Conservation (phyloP, 2,329 filamentous ascomycete genomes). For the Akanthomyces muscarius region DNA sequence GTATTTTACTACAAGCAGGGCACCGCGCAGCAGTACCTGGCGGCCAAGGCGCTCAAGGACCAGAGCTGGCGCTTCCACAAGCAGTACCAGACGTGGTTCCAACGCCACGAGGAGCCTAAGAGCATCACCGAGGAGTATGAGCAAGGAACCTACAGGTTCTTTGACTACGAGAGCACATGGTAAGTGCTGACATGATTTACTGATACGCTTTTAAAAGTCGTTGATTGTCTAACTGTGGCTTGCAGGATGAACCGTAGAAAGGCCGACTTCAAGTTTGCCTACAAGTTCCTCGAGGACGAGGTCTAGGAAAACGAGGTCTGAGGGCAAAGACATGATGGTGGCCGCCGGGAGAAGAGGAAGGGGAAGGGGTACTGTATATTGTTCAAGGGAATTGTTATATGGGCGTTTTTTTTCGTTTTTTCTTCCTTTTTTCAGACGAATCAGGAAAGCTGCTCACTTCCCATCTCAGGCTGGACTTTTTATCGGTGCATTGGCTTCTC, state of each 20-base stretch:
- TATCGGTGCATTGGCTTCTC: slow-evolving; percentile 2
- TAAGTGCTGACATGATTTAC: slow-evolving; percentile 46
- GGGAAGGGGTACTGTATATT: slow-evolving; percentile 10
- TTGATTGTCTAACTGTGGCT: not conserved
- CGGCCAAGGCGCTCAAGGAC: slow-evolving; percentile 93
- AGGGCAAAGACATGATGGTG: not conserved
- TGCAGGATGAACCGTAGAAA: slow-evolving; percentile 96
- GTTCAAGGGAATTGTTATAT: slow-evolving; percentile 7
- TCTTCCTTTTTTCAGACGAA: slow-evolving; percentile 4
- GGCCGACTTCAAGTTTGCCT: slow-evolving; percentile 96
- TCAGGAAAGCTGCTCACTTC: slow-evolving; percentile 1
- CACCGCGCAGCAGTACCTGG: slow-evolving; percentile 90
- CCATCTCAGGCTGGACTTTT: slow-evolving; percentile 1
- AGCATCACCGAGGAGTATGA: slow-evolving; percentile 98
- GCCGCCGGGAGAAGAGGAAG: not conserved
- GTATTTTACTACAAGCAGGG: slow-evolving; percentile 99
- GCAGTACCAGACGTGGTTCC: slow-evolving; percentile 99
- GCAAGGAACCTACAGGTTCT: slow-evolving; percentile 98
- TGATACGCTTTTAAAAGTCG: not conserved
- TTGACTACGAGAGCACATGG: slow-evolving; percentile 99
- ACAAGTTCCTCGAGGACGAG: slow-evolving; percentile 96
- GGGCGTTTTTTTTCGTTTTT: slow-evolving; percentile 8
- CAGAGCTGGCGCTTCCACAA: slow-evolving; percentile 99
- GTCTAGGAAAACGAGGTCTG: slow-evolving; percentile 41
- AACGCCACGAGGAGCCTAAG: slow-evolving; percentile 96